Conservation (phyloP, 345 rosid genomes). For the Cardamine chenopodiifolia region DNA sequence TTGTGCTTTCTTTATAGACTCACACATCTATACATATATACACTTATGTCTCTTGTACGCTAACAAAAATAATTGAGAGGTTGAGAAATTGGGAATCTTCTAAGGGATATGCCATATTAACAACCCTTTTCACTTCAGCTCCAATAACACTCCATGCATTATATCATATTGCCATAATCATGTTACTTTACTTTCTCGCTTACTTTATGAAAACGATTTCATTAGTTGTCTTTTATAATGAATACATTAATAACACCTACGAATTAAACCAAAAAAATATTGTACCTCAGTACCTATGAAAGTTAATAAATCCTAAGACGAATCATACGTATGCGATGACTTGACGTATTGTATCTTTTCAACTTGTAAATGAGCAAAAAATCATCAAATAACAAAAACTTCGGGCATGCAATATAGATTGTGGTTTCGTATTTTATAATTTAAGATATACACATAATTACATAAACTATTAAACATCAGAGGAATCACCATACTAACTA, state of each 20-base stretch:
- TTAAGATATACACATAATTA: neutral
- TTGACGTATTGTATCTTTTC: conserved; percentile 7
- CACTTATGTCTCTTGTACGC: neutral
- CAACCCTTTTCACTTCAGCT: conserved; percentile 36
- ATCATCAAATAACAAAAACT: neutral
- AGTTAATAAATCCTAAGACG: neutral
- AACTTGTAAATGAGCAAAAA: neutral
- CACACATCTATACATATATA: conserved; percentile 8
- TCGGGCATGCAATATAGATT: neutral
- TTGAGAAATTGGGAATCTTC: conserved; percentile 36
- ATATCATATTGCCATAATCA: conserved; percentile 15
- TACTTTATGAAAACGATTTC: conserved; percentile 24
- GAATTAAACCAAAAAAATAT: neutral
- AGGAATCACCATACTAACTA: neutral
- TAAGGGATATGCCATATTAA: conserved; percentile 32
- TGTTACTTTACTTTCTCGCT: conserved; percentile 26
- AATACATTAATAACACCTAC: conserved; percentile 3
- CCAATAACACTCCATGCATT: conserved; percentile 28
- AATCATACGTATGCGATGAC: conserved; percentile 32
- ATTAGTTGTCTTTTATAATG: neutral
- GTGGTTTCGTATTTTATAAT: neutral
- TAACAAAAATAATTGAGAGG: conserved; percentile 8
- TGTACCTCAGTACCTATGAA: neutral
- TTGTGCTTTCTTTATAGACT: conserved; percentile 29
- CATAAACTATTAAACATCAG: neutral